Base-by-base conservation (phyloP, 2,329 filamentous ascomycete species). In the Colletotrichum falcatum region DNA sequence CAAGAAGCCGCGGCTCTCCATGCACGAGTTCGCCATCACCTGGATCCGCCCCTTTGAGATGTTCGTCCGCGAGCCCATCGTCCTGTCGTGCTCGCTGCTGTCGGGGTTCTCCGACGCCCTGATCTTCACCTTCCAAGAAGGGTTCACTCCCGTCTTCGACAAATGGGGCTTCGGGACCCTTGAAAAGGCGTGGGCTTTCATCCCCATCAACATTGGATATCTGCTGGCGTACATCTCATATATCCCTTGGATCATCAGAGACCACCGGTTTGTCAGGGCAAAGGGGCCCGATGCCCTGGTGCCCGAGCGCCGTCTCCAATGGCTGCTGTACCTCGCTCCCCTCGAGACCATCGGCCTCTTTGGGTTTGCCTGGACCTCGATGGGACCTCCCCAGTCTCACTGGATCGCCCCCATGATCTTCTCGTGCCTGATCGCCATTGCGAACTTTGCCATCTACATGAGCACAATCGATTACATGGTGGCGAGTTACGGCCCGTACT, bases 391-490 rank as follows among this genome's bases (percentile, higher is more conserved):
- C 0, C 79, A 82, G 0, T 81, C 87, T 14, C 89, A 86, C 71
- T 92, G 90, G 90, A 89, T 90, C 42, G 86, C 82, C 0, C 85
- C 88, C 1, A 87, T 91, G 84, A 79, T 91, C 55, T 90, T 89
- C 74, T 84, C 86, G 3, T 79, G 83, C 7, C 80, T 90, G 44
- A 87, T 92, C 46, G 90, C 89, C 33, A 86, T 92, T 58, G 89
- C 90, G 48, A 92, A 92, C 74, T 87, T 85, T 70, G 79, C 81
- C 20, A 90, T 90, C 61, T 91, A 91, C 78, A 90, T 90, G 85
- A 87, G 89, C 9, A 90, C 88, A 2, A 90, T 92, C 73, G 89
- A 91, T 75, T 91, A 91, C 77, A 90, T 90, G 86, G 88, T 91
- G 67, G 89, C 68, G 9, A 89, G 89, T 2, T 92, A 92, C 75